Conservation (phyloP, 306 rosid genomes). For the Cercis canadensis region DNA sequence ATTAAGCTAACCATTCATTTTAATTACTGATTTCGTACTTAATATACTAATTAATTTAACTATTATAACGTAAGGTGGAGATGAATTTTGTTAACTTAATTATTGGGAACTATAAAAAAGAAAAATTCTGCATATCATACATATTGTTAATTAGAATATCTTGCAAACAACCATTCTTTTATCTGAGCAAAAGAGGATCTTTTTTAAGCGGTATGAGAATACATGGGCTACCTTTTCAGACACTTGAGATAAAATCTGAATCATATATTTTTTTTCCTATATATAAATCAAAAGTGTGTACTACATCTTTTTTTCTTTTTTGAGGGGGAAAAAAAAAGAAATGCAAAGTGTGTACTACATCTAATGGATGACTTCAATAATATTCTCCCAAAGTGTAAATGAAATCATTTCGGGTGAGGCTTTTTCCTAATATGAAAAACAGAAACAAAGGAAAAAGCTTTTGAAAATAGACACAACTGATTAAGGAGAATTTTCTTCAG, state of each 20-base stretch:
- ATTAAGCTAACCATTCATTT: slow-evolving; percentile 37
- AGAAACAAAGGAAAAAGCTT: slow-evolving; percentile 46
- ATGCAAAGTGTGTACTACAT: too few relatives aligned
- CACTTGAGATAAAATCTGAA: slow-evolving; percentile 60
- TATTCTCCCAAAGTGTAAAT: too few relatives aligned
- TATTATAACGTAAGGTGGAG: slow-evolving; percentile 5
- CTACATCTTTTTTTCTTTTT: slow-evolving; percentile 20
- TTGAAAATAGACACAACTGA: slow-evolving; percentile 51
- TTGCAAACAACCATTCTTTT: slow-evolving; percentile 39
- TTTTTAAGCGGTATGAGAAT: slow-evolving; percentile 42
- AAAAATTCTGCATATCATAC: slow-evolving; percentile 40
- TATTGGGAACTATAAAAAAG: slow-evolving; percentile 29
- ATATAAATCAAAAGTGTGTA: slow-evolving; percentile 40
- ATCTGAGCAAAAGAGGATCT: slow-evolving; percentile 18
- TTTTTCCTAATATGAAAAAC: slow-evolving; percentile 47
- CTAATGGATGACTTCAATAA: slow-evolving; percentile 56
- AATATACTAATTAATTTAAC: background rate
- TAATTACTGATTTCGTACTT: background rate
- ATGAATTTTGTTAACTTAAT: slow-evolving; percentile 41
- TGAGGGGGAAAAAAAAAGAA: too few relatives aligned
- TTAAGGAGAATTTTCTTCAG: slow-evolving; percentile 47
- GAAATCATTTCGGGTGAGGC: slow-evolving; percentile 46
- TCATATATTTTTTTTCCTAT: slow-evolving; percentile 49
- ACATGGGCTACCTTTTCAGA: slow-evolving; percentile 41
- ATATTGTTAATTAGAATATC: slow-evolving; percentile 34